Percentiles rank a stretch among this genome's conserved stretches.
Conservation (phyloP, 169 alveolate genomes). For the Prorocentrum cordatum region DNA sequence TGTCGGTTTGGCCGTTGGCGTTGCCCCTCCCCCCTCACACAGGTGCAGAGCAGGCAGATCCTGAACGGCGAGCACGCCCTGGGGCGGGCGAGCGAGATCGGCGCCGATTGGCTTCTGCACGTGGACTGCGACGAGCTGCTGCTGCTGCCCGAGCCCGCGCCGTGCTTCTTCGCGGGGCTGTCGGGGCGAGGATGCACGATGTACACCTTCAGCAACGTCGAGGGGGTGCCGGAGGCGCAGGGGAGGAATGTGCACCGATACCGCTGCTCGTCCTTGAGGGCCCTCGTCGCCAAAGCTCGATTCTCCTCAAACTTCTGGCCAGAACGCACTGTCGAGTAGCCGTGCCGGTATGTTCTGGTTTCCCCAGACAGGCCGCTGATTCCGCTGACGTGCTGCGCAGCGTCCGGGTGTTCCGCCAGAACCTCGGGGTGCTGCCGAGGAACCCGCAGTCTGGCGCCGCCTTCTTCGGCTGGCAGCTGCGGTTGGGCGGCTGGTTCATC, state of each 20-base stretch:
- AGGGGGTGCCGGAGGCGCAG: conserved; percentile 44
- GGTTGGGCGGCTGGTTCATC: conserved; percentile 64
- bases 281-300: too few relatives aligned
- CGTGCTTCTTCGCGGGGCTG: conserved; percentile 6
- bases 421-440: conserved; percentile 56
- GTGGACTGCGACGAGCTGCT: conserved; percentile 59
- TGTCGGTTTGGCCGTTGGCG: neutral
- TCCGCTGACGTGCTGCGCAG: conserved; percentile 25
- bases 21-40: neutral
- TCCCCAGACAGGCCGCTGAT: too few relatives aligned
- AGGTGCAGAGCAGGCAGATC: conserved; percentile 64
- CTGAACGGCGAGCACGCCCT: conserved; percentile 58
- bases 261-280: too few relatives aligned
- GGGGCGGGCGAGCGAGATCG: conserved; percentile 12
- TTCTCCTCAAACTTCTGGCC: too few relatives aligned
- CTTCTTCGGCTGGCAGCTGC: conserved; percentile 45
- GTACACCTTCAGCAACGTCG: conserved; percentile 9
- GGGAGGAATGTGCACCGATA: too few relatives aligned
- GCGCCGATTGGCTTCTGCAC: conserved; percentile 64
- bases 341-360: too few relatives aligned
- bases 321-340: too few relatives aligned
- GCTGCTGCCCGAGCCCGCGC: conserved; percentile 5
- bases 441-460: conserved; percentile 63
- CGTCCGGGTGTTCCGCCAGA: conserved; percentile 52
- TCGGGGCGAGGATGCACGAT: conserved; percentile 26